Conservation (phyloP, 352 stramenopile species). For the Ophiocytium majus region DNA sequence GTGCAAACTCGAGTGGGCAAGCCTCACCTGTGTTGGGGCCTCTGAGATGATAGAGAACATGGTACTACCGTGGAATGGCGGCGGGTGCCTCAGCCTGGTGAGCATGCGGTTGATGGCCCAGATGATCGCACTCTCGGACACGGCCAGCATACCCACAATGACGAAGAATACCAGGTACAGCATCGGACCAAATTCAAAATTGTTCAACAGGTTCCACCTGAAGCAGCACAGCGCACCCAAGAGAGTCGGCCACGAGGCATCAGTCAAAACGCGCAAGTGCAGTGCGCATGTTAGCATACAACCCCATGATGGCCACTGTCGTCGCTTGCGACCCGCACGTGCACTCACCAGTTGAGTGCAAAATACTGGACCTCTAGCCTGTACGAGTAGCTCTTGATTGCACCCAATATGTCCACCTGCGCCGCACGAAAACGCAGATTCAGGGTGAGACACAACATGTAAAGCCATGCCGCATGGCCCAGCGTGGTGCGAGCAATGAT, state of each 20-base stretch:
- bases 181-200: slow-evolving; percentile 87
- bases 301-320: too few relatives aligned
- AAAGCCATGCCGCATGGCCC: too few relatives aligned
- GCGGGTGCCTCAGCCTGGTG: slow-evolving; percentile 89
- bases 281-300: too few relatives aligned
- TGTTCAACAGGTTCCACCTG: slow-evolving; percentile 83
- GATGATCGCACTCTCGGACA: slow-evolving; percentile 79
- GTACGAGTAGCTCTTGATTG: slow-evolving; percentile 61
- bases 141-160: slow-evolving; percentile 77
- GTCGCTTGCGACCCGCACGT: too few relatives aligned
- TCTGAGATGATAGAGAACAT: slow-evolving; percentile 81
- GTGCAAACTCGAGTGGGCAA: too few relatives aligned
- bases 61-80: slow-evolving; percentile 81
- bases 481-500: too few relatives aligned
- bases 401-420: slow-evolving; percentile 43
- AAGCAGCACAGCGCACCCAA: too few relatives aligned
- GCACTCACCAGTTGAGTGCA: slow-evolving; percentile 45
- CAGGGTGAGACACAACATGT: too few relatives aligned
- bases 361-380: slow-evolving; percentile 52
- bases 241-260: too few relatives aligned
- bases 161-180: slow-evolving; percentile 91
- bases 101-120: slow-evolving; percentile 88
- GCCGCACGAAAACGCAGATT: background rate
- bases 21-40: slow-evolving; percentile 76
- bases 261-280: too few relatives aligned